Evolutionary conservation across 768 basidiomycete species (phyloP), one percentile per base, ranked within the genome.

Genomic region (Hericium rajendrae): DNA sequence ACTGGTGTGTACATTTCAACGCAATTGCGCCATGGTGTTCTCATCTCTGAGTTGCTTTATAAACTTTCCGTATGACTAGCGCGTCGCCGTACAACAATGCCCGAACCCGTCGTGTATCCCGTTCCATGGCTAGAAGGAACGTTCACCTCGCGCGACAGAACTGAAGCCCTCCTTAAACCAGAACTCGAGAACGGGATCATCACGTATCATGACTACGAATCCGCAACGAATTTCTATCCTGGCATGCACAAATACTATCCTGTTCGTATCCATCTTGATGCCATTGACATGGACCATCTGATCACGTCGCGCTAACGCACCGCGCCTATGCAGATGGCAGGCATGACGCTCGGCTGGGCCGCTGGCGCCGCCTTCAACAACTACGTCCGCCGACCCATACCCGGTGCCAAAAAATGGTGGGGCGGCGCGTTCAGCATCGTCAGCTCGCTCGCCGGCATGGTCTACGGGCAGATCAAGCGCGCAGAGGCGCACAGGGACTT

Each of bases 181-280:
- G 76, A 84, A 60, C 74, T 75, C 51, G 77, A 82, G 38, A 65
- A 70, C n/a, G 81, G 79, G 15, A 72, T 73, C 60, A 69, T 83
- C 57, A 73, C 76, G 4, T 64, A 62, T 18, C 76, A 74, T 55
- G 85, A 88, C 72, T 86, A 78, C 66, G 74, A 84, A 0, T 67
- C 77, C 11, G 79, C 84, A 4, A 65, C 73, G 57, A 65, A 65
- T 26, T 87, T 86, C 71, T 68, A 83, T 26, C 77, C 83, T 39
- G 76, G 75, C 40, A 62, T 65, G 71, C 62, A 78, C 71, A 67
- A 73, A 37, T 73, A 78, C 59, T 73, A 70, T 60, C 73, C 75
- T 57, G 74, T 78, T 52, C 72, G 77, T 62, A 32, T 8, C 32
- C 32, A 32, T 8, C 28, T 32, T 10, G 8, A 32, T 32, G 32